A percentile compares a stretch with the other conserved stretches of the same genome.
Evolutionary conservation across 1,284 basidiomycete genomes (phyloP).

Genomic region (Ustilago esculenta): DNA sequence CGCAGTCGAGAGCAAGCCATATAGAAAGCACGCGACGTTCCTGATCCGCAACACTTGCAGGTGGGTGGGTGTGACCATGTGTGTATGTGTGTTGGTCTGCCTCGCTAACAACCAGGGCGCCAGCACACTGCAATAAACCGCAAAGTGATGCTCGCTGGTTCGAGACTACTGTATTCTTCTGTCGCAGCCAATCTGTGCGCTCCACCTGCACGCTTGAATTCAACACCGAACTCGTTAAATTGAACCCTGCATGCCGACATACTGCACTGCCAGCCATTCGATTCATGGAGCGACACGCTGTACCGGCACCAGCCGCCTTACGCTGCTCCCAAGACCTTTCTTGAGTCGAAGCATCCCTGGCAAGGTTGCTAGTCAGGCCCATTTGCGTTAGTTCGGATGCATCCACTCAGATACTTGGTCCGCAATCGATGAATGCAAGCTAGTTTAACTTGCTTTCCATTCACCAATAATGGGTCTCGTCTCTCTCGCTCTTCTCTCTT

Average conservation of each 20-base stretch:
- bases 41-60: not conserved
- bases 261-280: not conserved
- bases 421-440: not conserved
- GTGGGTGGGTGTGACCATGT: not conserved
- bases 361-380: not conserved
- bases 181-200: too few relatives aligned
- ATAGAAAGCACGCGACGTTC: conserved; percentile 15
- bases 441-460: not conserved
- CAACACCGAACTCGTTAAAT: conserved; percentile 26
- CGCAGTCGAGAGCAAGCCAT: not conserved
- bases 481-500: conserved; percentile 1
- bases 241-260: conserved; percentile 22
- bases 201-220: conserved; percentile 22
- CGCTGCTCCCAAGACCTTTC: too few relatives aligned
- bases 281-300: too few relatives aligned
- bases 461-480: too few relatives aligned
- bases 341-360: too few relatives aligned
- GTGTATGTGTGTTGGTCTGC: conserved; percentile 1
- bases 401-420: conserved; percentile 8
- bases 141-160: too few relatives aligned
- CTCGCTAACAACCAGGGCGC: conserved; percentile 1
- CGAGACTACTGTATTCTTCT: too few relatives aligned
- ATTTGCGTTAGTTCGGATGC: conserved; percentile 9
- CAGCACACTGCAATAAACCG: too few relatives aligned
- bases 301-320: too few relatives aligned